Evolutionary conservation across 352 stramenopile genomes (phyloP), one percentile per base, ranked within the genome.

Genomic region (Synura sp.): DNA sequence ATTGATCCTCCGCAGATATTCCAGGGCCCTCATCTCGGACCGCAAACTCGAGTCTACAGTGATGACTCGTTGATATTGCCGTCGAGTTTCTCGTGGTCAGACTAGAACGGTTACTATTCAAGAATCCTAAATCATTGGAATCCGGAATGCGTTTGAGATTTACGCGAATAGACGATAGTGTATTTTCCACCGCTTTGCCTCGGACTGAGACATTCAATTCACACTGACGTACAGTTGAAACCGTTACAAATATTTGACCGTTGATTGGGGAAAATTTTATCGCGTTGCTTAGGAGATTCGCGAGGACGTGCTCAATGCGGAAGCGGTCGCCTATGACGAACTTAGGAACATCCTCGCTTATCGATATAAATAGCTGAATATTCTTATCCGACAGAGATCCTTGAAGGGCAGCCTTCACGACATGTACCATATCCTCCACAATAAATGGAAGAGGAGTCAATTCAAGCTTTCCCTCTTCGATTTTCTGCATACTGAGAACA

Each of bases 381-480:
- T n/a, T n/a, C n/a, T n/a, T n/a, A n/a, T n/a, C n/a, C n/a, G n/a
- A n/a, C n/a, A n/a, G n/a, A n/a, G n/a, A n/a, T n/a, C n/a, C n/a
- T n/a, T n/a, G n/a, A n/a, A n/a, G n/a, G n/a, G n/a, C n/a, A n/a
- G n/a, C n/a, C n/a, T n/a, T n/a, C n/a, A n/a, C n/a, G n/a, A n/a
- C n/a, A n/a, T n/a, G n/a, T n/a, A n/a, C n/a, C n/a, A n/a, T n/a
- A n/a, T n/a, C n/a, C n/a, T n/a, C n/a, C n/a, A n/a, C n/a, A n/a
- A n/a, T n/a, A n/a, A n/a, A n/a, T n/a, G n/a, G n/a, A n/a, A n/a
- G 80, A 38, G 41, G 42, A 57, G 53, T 32, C 15, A 75, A 42
- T 49, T 75, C 12, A 33, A 63, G 60, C 55, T 42, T 78, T 29
- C 57, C 44, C 49, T 69, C 31, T 80, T 80, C 42, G 31, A 80